Percentiles rank a stretch among this genome's conserved stretches.
Evolutionary conservation across 345 rosid genomes (phyloP).

Genomic region (Eutrema heterophyllum): DNA sequence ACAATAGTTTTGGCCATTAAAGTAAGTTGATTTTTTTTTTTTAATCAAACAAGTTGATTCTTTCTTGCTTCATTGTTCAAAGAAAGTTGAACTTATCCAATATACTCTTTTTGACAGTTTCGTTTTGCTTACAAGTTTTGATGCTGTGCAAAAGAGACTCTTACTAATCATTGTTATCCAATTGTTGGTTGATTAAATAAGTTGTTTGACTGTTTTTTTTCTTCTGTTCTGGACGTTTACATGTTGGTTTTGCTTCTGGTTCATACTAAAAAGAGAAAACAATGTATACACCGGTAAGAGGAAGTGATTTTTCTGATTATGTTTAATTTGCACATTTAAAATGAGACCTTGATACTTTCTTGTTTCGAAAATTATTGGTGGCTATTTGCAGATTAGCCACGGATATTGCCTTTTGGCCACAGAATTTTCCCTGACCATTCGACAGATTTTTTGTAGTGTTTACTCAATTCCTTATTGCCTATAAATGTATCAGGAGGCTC

Average conservation of each 20-base stretch:
- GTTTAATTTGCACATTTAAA: not conserved
- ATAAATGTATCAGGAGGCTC: conserved; percentile 41
- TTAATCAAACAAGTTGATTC: not conserved
- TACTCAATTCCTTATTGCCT: too few species aligned
- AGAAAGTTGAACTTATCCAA: not conserved
- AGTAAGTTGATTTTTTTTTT: conserved; percentile 35
- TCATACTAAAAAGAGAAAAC: not conserved
- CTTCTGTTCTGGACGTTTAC: not conserved
- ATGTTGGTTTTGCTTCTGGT: not conserved
- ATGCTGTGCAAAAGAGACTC: not conserved
- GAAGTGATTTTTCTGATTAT: not conserved
- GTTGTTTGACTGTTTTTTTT: too few species aligned
- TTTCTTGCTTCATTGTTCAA: not conserved
- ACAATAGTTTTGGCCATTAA: conserved; percentile 76
- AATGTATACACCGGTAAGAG: not conserved
- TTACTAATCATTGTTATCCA: not conserved
- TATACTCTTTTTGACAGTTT: not conserved
- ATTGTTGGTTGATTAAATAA: not conserved
- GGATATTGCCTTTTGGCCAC: too few species aligned
- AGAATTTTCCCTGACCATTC: too few species aligned
- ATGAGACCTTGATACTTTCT: not conserved
- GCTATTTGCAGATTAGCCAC: too few species aligned
- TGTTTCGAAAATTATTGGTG: not conserved
- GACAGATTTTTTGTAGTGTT: too few species aligned
- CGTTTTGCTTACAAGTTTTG: not conserved